Evolutionary conservation across 345 rosid species (phyloP), one percentile per base, ranked within the genome.

Genomic region (Pugionium cornutum): DNA sequence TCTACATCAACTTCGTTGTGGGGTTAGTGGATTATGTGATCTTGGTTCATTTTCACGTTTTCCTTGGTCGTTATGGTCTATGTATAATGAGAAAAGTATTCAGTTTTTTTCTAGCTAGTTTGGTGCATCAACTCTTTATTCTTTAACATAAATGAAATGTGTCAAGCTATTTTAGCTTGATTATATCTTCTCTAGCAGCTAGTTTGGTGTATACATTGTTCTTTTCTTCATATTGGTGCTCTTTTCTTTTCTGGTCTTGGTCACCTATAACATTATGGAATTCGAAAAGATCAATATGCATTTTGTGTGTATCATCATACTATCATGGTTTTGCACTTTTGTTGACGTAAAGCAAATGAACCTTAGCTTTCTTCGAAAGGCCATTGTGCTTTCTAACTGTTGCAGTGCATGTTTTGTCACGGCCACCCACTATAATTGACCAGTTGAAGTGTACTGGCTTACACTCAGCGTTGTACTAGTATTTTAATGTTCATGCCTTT

Each of bases 1-100:
- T 69, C 68, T 92, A 68, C 99, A 92, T 82, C 97, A 92, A 52
- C 78, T 92, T 57, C 97, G 97, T 45, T 92, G 97, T 76, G 97
- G 97, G 96, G 98, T 89, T 53, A 80, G 96, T 89, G 34, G 49
- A 36, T 68, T 56, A 33, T 34, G 1, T 67, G 55, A 40, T 51
- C 68, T 58, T 46, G 44, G 37, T 67, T 31, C 53, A 39, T 43
- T 67, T 67, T 52, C 31, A 48, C 43, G 18, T 67, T 59, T 43
- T 39, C 43, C 58, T 55, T 72, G 30, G 45, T 49, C 11, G 51
- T 52, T 30, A 7, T 50, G 30, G 54, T 73, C 42, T 64, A n/a
- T 9, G 2, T 58, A 31, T 8, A 34, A 32, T 31, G 43, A 37
- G 57, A 43, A 39, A 40, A 47, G 41, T 46, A 46, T 51, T 10